Evolutionary conservation across 2,329 filamentous ascomycete genomes (phyloP).

Genomic region (Diplocarpon rosae): DNA sequence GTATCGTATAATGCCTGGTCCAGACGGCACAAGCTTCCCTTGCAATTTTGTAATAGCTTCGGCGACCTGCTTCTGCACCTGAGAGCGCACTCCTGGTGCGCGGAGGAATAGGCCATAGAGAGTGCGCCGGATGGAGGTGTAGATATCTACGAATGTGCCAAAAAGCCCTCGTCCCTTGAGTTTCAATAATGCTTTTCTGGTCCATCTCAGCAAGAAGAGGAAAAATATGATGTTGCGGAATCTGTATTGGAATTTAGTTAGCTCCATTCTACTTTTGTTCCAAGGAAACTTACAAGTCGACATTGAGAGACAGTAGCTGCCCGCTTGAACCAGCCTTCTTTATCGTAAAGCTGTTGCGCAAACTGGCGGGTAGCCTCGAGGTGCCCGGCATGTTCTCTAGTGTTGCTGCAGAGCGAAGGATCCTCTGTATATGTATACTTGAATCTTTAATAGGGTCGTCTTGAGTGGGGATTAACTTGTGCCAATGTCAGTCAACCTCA

Average conservation of each 20-base stretch:
- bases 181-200: constrained; percentile 70
- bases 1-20: constrained; percentile 61
- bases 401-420: neutral
- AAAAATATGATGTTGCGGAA: constrained; percentile 81
- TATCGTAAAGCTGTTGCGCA: constrained; percentile 55
- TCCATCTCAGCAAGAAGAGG: constrained; percentile 76
- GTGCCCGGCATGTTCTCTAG: constrained; percentile 46
- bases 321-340: constrained; percentile 45
- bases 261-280: neutral
- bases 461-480: neutral
- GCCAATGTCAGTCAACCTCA: neutral
- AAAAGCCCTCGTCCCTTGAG: constrained; percentile 80
- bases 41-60: constrained; percentile 74
- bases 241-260: constrained; percentile 32
- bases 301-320: constrained; percentile 48
- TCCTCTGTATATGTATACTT: too few relatives aligned
- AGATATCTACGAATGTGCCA: constrained; percentile 66
- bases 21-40: constrained; percentile 67
- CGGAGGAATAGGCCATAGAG: constrained; percentile 79
- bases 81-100: constrained; percentile 72
- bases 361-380: constrained; percentile 59
- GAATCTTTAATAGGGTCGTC: neutral
- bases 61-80: constrained; percentile 75
- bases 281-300: constrained; percentile 50
- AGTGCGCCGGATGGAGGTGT: constrained; percentile 57